Base-by-base conservation (phyloP, 257 asterid species). In the Lantana camara region DNA sequence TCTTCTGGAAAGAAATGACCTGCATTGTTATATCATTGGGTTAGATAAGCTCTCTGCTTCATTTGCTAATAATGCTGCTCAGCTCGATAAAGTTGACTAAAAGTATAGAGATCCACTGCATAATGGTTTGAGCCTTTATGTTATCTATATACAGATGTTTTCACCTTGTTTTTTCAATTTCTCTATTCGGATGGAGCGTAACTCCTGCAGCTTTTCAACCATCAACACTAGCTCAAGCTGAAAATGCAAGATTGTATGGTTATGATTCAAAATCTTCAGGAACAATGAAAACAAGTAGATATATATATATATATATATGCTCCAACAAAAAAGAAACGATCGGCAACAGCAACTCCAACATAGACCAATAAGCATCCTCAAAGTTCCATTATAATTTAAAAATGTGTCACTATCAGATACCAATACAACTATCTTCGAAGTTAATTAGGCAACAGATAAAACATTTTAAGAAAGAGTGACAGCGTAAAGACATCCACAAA, bases 1-100 rank as follows among this genome's bases (percentile, higher is more conserved):
- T 93, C 99, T 73, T 93, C 96, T 0, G 99, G 99, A 51, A 93
- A 79, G 69, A 90, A 93, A 80, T 83, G 95, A 52, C 99, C 98
- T 93, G 82, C 46, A 66, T 49, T 19, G 19, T 53, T 57, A 68
- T 14, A 62, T 47, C 29, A 51, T 40, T 55, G 21, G 57, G 57
- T 75, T 45, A 57, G 23, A 35, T 38, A 34, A 65, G 51, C 35
- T 42, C 66, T 51, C 47, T 17, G 56, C 16, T 50, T 22, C n/a
- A 17, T 47, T 67, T 49, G 14, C 37, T 55, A 0, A 34, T 17
- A 45, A 60, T 49, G 5, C 5, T 47, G 53, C 55, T 52, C 37
- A 27, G 58, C 46, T 57, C 55, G 16, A 13, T 51, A 29, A 58
- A 48, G 32, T 51, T 11, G 19, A 51, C 46, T 52, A 71, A 14